Evolutionary conservation across 345 rosid genomes (phyloP).

Genomic region (Kandelia obovata): DNA sequence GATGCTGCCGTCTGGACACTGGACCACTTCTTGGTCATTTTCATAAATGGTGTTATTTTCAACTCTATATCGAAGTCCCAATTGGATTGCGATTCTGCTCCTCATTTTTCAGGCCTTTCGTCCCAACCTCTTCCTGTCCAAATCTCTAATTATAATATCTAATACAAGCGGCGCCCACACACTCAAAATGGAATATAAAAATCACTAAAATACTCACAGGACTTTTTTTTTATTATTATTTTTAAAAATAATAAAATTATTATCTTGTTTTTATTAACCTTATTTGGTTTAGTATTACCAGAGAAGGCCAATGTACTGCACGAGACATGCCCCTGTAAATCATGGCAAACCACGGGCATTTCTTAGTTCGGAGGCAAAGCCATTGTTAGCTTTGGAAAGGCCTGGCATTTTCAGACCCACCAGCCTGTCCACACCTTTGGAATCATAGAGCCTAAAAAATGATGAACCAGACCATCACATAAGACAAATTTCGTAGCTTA

Average conservation of each 20-base stretch:
- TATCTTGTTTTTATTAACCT: background rate
- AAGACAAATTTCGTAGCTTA: background rate
- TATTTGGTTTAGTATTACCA: background rate
- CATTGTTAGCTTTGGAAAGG: background rate
- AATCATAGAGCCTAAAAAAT: background rate
- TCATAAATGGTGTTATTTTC: background rate
- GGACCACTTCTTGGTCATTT: background rate
- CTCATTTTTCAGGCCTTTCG: background rate
- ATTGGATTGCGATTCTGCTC: background rate
- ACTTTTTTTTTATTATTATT: no score
- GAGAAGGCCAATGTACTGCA: background rate
- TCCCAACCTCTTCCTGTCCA: background rate
- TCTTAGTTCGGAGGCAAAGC: background rate
- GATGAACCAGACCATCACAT: background rate
- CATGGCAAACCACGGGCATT: background rate
- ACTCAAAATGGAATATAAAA: background rate
- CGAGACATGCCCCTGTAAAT: background rate
- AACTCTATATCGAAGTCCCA: background rate
- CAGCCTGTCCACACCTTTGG: no score
- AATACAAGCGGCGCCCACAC: no score
- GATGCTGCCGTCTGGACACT: background rate
- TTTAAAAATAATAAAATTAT: no score
- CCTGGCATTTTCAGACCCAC: no score
- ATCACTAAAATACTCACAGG: no score
- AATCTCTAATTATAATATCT: background rate